Base-by-base conservation (phyloP, 345 rosid genomes). In the Durio zibethinus region DNA sequence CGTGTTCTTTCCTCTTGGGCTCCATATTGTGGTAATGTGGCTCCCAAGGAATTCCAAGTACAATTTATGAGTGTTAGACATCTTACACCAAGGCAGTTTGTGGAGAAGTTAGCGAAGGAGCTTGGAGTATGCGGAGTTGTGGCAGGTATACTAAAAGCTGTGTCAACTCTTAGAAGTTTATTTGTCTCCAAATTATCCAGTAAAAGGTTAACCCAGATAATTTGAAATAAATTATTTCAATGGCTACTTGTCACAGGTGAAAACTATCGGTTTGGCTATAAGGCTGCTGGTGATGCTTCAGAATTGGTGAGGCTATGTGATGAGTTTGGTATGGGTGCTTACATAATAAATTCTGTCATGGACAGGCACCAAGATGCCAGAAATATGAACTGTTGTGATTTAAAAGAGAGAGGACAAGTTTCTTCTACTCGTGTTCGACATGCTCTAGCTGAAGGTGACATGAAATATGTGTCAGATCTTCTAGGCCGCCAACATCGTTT, bases 391-490 rank as follows among this genome's bases (percentile, higher is more conserved):
- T 29, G 74, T 62, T 83, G 56, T 35, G 89, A 90, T 81, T 75
- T 72, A 40, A 91, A 94, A 79, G 97, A 95, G 75, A 92, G 81
- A 86, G 98, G 98, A 18, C 98, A 95, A 72, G 98, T 95, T 18
- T 93, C 98, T 43, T 93, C 99, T 43, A 95, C 99, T 29, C 93
- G 97, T 64, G 94, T 95, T 72, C 98, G 98, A 33, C 93, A 86
- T 78, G 99, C 97, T 76, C 87, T 95, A 78, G 92, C 94, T 4
- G 78, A 54, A 0, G 99, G 98, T 63, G 92, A 95, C 73, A 84
- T 88, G 91, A 85, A 83, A 53, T 90, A 93, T 11, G 98, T 92
- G 45, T 81, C 96, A 0, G 93, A 93, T 82, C 96, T 95, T 68
- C 88, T 95, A 48, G 99, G 98, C 76, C 94, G 97, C 40, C 82